Percentiles rank a stretch among this genome's conserved stretches.
Conservation (phyloP, 2,329 filamentous ascomycete species). For the Ampelomyces quisqualis region DNA sequence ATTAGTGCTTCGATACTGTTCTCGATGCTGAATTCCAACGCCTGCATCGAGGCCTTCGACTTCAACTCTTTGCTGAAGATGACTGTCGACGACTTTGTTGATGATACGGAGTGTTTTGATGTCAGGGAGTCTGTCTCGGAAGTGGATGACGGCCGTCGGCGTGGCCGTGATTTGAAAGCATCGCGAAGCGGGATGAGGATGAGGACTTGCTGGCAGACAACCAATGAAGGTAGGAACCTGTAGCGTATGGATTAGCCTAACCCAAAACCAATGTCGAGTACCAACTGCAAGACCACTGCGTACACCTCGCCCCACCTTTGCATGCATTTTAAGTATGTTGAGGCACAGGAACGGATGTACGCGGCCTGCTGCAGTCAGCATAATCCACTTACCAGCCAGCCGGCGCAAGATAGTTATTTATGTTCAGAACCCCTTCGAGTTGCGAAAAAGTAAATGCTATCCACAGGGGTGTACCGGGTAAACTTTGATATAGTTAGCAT, state of each 20-base stretch:
- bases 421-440: constrained; percentile 20
- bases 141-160: constrained; percentile 19
- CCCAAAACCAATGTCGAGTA: neutral
- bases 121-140: constrained; percentile 32
- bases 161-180: constrained; percentile 23
- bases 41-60: constrained; percentile 41
- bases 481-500: constrained; percentile 25
- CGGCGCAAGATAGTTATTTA: constrained; percentile 37
- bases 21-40: constrained; percentile 39
- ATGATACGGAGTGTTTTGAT: constrained; percentile 22
- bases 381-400: constrained; percentile 39
- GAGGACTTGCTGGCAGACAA: constrained; percentile 42
- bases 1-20: constrained; percentile 40
- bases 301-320: constrained; percentile 9
- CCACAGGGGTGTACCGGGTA: constrained; percentile 43
- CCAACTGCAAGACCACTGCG: neutral
- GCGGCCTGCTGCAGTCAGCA: neutral
- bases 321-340: neutral
- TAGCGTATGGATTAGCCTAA: constrained; percentile 1
- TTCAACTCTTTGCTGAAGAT: constrained; percentile 33
- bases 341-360: neutral
- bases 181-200: constrained; percentile 40
- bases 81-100: constrained; percentile 24
- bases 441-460: constrained; percentile 41
- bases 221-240: constrained; percentile 41